A percentile compares a stretch with the other conserved stretches of the same genome.
Conservation (phyloP, 371 early-diverging fungal species). For the Gilbertella persicaria region DNA sequence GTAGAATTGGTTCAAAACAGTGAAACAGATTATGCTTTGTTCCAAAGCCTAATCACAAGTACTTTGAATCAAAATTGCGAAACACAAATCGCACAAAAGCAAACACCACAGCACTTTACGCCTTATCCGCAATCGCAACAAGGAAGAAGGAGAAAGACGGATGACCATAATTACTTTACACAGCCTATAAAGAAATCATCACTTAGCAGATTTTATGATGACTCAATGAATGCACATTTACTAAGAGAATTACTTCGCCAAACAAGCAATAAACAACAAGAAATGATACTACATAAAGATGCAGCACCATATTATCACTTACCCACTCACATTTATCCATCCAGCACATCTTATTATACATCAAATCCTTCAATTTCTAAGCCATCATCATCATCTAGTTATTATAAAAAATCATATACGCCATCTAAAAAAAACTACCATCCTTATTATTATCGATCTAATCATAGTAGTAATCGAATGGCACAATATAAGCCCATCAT, state of each 20-base stretch:
- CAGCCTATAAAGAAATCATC: too few relatives aligned
- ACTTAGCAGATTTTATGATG: too few relatives aligned
- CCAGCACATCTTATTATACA: too few relatives aligned
- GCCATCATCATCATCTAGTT: background rate
- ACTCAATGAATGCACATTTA: slow-evolving; percentile 17
- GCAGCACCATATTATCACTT: too few relatives aligned
- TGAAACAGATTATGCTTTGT: slow-evolving; percentile 2
- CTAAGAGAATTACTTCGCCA: slow-evolving; percentile 15
- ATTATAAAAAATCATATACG: background rate
- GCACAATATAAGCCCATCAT: slow-evolving; percentile 7
- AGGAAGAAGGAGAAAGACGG: too few relatives aligned
- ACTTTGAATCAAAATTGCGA: background rate
- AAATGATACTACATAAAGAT: background rate
- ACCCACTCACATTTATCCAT: too few relatives aligned
- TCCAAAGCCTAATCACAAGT: slow-evolving; percentile 8
- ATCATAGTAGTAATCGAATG: background rate
- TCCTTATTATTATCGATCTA: background rate
- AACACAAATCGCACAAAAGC: background rate
- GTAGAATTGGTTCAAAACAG: slow-evolving; percentile 16
- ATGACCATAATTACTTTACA: too few relatives aligned
- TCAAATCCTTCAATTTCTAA: background rate
- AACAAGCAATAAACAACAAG: slow-evolving; percentile 4
- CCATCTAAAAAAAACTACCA: background rate
- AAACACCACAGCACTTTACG: background rate
- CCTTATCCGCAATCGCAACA: too few relatives aligned